Conservation (phyloP, 352 stramenopile genomes). For the Achlya hypogyna region DNA sequence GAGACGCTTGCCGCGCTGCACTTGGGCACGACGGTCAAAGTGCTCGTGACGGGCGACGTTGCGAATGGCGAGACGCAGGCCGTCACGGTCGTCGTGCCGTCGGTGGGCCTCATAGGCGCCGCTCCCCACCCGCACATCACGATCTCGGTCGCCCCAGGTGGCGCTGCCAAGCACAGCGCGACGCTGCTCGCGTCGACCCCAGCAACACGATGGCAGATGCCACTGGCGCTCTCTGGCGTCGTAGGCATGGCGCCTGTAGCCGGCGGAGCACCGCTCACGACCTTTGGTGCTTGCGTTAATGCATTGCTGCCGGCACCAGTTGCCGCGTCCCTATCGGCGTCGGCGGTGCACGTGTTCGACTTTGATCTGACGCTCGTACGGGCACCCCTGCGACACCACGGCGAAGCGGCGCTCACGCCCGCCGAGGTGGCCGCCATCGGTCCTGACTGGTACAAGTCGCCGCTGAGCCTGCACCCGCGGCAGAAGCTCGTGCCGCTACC, state of each 20-base stretch:
- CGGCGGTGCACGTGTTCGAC: constrained; percentile 6
- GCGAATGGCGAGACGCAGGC: not conserved
- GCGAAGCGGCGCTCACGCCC: not conserved
- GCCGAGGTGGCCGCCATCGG: not conserved
- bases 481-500: constrained; percentile 8
- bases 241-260: not conserved
- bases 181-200: not conserved
- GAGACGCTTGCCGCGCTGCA: not conserved
- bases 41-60: not conserved
- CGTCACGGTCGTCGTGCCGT: not conserved
- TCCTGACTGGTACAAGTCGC: constrained; percentile 5
- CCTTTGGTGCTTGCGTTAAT: not conserved
- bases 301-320: not conserved
- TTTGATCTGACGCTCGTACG: constrained; percentile 14
- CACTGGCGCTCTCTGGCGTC: not conserved
- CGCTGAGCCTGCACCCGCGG: not conserved
- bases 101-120: not conserved
- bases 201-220: not conserved
- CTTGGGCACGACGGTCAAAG: not conserved
- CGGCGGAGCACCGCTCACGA: not conserved
- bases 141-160: not conserved
- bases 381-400: not conserved
- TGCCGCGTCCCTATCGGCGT: not conserved
- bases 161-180: constrained; percentile 3
- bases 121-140: constrained; percentile 5